Percentiles rank a stretch among this genome's conserved stretches.
Conservation (phyloP, 2,329 filamentous ascomycete species). For the Calonectria ilicicola region DNA sequence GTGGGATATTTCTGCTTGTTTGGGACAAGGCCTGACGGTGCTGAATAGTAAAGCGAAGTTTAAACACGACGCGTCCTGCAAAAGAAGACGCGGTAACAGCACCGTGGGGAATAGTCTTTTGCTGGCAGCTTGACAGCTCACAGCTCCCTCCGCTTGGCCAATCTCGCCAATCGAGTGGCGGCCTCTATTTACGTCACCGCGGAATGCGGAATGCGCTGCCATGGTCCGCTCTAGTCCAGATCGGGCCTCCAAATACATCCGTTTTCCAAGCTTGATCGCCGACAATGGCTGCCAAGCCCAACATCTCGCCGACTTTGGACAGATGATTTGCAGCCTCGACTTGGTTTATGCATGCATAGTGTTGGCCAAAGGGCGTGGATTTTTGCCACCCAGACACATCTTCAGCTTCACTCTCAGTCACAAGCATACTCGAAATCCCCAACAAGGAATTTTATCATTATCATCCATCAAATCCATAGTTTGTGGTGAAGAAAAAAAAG, state of each 20-base stretch:
- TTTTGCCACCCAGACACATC: not conserved
- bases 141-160: not conserved
- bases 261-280: not conserved
- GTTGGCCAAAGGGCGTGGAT: not conserved
- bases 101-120: conserved; percentile 1
- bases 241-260: not conserved
- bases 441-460: not conserved
- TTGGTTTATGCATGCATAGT: not conserved
- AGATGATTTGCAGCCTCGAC: not conserved
- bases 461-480: too few relatives aligned
- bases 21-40: not conserved
- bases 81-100: not conserved
- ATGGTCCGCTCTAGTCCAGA: conserved; percentile 1
- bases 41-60: not conserved
- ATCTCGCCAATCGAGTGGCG: conserved; percentile 15
- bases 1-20: not conserved
- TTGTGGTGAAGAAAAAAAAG: too few relatives aligned
- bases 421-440: not conserved
- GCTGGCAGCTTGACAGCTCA: not conserved
- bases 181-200: conserved; percentile 1
- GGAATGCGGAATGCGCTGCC: conserved; percentile 14
- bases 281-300: not conserved
- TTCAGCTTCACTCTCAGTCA: not conserved
- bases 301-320: not conserved
- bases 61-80: not conserved